Evolutionary conservation across 345 rosid species (phyloP).

Genomic region (Citrus unshiu): DNA sequence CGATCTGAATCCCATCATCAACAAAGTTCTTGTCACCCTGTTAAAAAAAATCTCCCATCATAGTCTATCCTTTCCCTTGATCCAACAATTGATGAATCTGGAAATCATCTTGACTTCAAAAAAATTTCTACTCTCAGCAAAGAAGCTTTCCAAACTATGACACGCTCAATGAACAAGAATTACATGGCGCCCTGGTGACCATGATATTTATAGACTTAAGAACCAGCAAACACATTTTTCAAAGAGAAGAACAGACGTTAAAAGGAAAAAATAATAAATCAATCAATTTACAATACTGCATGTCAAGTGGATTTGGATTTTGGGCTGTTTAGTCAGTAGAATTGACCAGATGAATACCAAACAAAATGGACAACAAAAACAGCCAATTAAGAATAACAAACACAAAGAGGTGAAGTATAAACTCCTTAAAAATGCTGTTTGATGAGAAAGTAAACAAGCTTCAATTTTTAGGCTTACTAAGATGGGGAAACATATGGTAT

Average conservation of each 20-base stretch:
- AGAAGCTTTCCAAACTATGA: slow-evolving; percentile 12
- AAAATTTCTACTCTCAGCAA: slow-evolving; percentile 7
- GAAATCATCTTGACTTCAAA: slow-evolving; percentile 10
- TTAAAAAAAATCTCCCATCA: slow-evolving; percentile 34
- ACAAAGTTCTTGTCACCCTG: slow-evolving; percentile 71
- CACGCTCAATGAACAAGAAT: background rate
- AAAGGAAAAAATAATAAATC: background rate
- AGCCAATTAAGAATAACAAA: background rate
- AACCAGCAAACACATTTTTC: background rate
- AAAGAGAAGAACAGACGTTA: background rate
- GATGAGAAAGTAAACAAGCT: background rate
- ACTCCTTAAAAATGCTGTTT: background rate
- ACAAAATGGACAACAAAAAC: background rate
- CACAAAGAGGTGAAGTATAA: background rate
- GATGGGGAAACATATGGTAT: background rate
- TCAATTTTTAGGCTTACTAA: background rate
- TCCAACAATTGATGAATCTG: slow-evolving; percentile 11
- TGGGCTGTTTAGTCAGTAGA: background rate
- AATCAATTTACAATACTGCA: background rate
- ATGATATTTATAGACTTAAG: background rate
- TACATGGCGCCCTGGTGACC: background rate
- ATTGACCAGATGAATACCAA: background rate
- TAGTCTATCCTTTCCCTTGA: slow-evolving; percentile 15
- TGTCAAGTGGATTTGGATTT: background rate
- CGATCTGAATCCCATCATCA: slow-evolving; percentile 90